phyloP scores from a whole-genome alignment of 2,329 filamentous ascomycete genomes.

The Thielaviopsis cerberus region DNA sequence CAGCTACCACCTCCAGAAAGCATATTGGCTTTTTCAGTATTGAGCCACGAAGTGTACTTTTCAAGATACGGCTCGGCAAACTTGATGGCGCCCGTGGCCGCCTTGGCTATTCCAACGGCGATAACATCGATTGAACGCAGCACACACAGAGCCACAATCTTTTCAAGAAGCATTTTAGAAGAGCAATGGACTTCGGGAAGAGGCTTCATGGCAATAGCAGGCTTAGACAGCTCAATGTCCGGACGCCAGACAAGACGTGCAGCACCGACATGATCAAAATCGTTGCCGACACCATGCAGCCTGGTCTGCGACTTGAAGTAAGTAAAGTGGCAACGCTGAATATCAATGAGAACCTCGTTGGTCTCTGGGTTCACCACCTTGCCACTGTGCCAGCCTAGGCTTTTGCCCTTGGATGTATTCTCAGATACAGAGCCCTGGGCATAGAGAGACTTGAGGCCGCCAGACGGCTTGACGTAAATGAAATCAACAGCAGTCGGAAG shows the following conservation, averaged over 20 bases:
- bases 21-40: background rate
- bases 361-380: background rate
- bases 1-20: background rate
- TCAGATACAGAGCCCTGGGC: background rate
- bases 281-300: background rate
- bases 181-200: background rate
- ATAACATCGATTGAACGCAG: background rate
- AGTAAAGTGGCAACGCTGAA: background rate
- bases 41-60: background rate
- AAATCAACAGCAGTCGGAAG: slow-evolving; percentile 1
- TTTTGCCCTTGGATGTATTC: background rate
- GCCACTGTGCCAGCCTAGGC: background rate
- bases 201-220: background rate
- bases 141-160: background rate
- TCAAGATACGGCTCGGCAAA: background rate
- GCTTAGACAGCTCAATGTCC: background rate
- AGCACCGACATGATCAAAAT: background rate
- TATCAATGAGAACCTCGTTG: background rate
- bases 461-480: background rate
- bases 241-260: background rate
- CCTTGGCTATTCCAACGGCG: background rate
- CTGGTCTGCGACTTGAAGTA: background rate
- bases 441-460: background rate
- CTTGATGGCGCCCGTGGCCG: background rate
- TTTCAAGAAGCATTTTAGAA: background rate